phyloP scores from a whole-genome alignment of 164 flowering plant species.

The Cinnamomum chago region DNA sequence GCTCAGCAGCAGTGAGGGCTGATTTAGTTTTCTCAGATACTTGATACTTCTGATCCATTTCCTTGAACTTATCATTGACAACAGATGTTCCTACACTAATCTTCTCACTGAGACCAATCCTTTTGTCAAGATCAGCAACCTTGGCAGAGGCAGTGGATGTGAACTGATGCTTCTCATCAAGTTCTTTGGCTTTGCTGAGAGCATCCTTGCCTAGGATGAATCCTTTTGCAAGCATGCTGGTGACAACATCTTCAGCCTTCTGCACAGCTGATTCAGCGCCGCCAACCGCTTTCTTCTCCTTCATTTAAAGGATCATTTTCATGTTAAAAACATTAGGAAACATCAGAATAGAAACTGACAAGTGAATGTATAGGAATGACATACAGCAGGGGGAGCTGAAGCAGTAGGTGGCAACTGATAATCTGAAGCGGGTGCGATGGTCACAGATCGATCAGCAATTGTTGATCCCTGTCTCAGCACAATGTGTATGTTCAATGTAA shows the following conservation, averaged over 20 bases:
- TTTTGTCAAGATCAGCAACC: constrained; percentile 77
- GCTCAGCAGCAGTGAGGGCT: constrained; percentile 84
- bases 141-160: constrained; percentile 85
- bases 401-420: constrained; percentile 55
- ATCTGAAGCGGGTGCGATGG: constrained; percentile 59
- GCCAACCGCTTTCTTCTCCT: constrained; percentile 31
- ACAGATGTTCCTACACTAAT: constrained; percentile 59
- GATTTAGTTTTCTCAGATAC: constrained; percentile 90
- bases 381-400: background rate
- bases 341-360: background rate
- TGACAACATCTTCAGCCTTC: constrained; percentile 93
- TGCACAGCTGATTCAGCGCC: constrained; percentile 66
- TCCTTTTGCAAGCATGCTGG: constrained; percentile 85
- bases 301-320: background rate
- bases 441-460: constrained; percentile 74
- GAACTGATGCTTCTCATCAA: constrained; percentile 82
- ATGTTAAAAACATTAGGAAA: background rate
- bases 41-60: constrained; percentile 85
- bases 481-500: background rate
- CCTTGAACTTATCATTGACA: constrained; percentile 76
- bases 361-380: background rate
- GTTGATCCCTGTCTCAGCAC: constrained; percentile 76
- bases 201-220: constrained; percentile 88
- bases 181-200: constrained; percentile 65
- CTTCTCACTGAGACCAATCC: constrained; percentile 79